Evolutionary conservation across 73 alveolate species (phyloP), one percentile per base, ranked within the genome.

Genomic region (Paramecium pentaurelia): DNA sequence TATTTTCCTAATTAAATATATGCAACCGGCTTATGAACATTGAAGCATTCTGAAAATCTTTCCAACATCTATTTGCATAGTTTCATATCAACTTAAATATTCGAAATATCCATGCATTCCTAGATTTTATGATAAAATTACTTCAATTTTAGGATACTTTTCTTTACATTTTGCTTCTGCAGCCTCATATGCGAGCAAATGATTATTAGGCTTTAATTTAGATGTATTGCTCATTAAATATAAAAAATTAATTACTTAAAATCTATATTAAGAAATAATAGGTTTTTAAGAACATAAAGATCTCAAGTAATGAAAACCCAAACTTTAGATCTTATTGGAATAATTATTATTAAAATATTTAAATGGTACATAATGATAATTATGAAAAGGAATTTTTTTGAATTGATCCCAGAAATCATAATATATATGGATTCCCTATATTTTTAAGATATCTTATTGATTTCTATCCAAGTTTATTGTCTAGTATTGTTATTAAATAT

Each of bases 101-200:
- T 73, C 16, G 60, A 37, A 14, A 73, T 73, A 73, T 73, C 87
- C 87, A 73, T 73, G 47, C 87, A 73, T 73, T 73, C 58, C 87
- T 73, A 73, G 5, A 12, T 20, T 10, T 9, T 73, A 14, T 3
- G 8, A 9, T 32, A 2, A 28, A 3, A 36, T 34, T 73, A 73
- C 87, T 73, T 73, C 37, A 34, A 73, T 73, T 44, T 36, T 73
- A 12, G 87, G 87, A 44, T 37, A 73, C 27, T 40, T 73, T 73
- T 73, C 87, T 44, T 30, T 73, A 20, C 87, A 73, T n/a, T 37
- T 37, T 12, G 58, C 58, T 18, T 73, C 87, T 22, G 87, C 87
- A 11, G 60, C 58, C 38, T 73, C 87, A 73, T 73, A 73, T 0
- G 87, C 87, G 18, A 34, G 18, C 8, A 73, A 73, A 73, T 73